Evolutionary conservation across 441 rosid species (phyloP).

Genomic region (Adansonia rubrostipa): DNA sequence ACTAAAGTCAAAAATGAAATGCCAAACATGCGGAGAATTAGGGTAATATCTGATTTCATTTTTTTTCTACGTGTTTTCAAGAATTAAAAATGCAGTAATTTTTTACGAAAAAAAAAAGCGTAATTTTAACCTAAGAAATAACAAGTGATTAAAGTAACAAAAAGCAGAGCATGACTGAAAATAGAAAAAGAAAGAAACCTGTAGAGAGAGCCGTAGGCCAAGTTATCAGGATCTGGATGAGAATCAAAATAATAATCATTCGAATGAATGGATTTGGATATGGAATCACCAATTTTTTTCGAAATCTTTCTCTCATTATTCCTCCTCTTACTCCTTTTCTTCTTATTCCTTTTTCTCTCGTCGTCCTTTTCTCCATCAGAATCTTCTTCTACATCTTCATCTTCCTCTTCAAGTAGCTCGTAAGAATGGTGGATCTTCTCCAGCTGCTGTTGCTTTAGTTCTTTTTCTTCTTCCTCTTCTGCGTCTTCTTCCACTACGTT

Average conservation of each 20-base stretch:
- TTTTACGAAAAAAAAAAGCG: not conserved
- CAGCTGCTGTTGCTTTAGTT: conserved; percentile 27
- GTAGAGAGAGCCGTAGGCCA: conserved; percentile 81
- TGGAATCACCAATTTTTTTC: conserved; percentile 44
- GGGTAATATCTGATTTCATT: not conserved
- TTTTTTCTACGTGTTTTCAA: not conserved
- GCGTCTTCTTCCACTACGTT: conserved; percentile 31
- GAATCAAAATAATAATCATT: conserved; percentile 87
- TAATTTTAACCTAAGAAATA: not conserved
- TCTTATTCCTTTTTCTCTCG: conserved; percentile 47
- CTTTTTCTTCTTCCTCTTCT: conserved; percentile 35
- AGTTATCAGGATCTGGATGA: conserved; percentile 85
- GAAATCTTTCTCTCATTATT: conserved; percentile 41
- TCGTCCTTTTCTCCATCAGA: conserved; percentile 38
- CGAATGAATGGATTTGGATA: conserved; percentile 56
- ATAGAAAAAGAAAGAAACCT: conserved; percentile 49
- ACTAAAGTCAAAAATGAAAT: not conserved
- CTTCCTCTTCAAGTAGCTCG: conserved; percentile 38
- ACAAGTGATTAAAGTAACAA: conserved; percentile 1
- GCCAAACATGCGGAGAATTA: not conserved
- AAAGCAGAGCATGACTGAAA: not conserved
- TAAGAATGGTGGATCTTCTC: conserved; percentile 22
- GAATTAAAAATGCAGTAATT: not conserved
- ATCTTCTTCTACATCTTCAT: conserved; percentile 17
- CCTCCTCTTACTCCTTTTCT: conserved; percentile 32